Evolutionary conservation across 2,329 filamentous ascomycete species (phyloP).

Genomic region (Thelonectria olida): DNA sequence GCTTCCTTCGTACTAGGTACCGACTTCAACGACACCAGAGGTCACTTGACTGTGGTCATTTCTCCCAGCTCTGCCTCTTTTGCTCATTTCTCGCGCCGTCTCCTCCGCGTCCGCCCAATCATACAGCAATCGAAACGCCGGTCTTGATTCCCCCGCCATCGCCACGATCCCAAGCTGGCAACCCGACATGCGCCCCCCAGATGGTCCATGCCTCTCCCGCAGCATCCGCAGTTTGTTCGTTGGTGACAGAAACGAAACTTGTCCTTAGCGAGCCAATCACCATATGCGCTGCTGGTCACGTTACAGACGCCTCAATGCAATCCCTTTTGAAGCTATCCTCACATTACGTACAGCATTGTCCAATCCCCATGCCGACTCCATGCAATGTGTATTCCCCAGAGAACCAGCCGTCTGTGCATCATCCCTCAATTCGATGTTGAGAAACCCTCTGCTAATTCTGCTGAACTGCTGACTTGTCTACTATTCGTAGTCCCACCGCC

Average conservation of each 20-base stretch:
- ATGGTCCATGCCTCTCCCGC: conserved; percentile 10
- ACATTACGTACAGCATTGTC: conserved; percentile 19
- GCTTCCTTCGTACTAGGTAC: neutral
- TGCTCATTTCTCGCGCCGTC: conserved; percentile 2
- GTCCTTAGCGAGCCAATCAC: conserved; percentile 16
- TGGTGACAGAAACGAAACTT: neutral
- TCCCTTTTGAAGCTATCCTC: neutral
- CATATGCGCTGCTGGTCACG: conserved; percentile 7
- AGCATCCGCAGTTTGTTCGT: conserved; percentile 1
- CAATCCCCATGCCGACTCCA: neutral
- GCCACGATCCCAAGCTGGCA: conserved; percentile 5
- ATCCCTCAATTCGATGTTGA: neutral
- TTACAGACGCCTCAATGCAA: conserved; percentile 15
- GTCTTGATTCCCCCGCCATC: neutral
- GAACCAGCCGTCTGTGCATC: conserved; percentile 15
- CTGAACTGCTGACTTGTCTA: neutral
- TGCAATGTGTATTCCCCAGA: neutral
- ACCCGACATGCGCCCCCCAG: conserved; percentile 3
- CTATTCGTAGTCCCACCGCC: neutral
- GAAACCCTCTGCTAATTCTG: neutral
- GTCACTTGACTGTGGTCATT: conserved; percentile 21
- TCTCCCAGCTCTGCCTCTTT: neutral
- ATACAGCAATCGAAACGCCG: neutral
- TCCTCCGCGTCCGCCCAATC: conserved; percentile 15
- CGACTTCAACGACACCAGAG: conserved; percentile 1